Evolutionary conservation across 192 early-diverging fungal genomes (phyloP), one percentile per base, ranked within the genome.

Genomic region (Rhizophagus prolifer): DNA sequence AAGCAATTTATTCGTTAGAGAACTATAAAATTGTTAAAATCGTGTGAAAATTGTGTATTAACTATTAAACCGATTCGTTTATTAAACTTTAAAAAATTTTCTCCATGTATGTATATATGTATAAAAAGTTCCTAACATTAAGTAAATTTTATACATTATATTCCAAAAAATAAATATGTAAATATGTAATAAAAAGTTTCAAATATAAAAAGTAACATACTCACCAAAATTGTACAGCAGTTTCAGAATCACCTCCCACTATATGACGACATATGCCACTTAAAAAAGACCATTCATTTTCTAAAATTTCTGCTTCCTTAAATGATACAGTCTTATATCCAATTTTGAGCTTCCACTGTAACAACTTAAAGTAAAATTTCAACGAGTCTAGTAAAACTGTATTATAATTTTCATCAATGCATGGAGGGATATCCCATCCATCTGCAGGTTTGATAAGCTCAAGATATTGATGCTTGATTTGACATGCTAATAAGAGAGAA

Each of bases 251-350:
- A 8, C 91, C 91, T 46, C 91, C 92, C 36, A 92, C 89, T 66
- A 94, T 91, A 38, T 86, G 78, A 21, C 85, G 87, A 61, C 92
- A 92, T 12, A 95, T 83, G 14, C 84, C 84, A 46, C 86, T 87
- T 68, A 95, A 72, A 67, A 91, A 93, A n/a, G 91, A 86, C 94
- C 94, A 96, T 79, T 95, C 94, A 72, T 83, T 88, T 77, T 94
- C 92, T 76, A 96, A 82, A 16, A 93, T 81, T 78, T 94, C 95
- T 72, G 92, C 91, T 79, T 93, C 92, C 70, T 90, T 89, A 71
- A 86, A 86, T 50, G 88, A 80, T 50, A 82, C 86, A 4, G 81
- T 81, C 71, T 89, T 88, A 70, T 82, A 86, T 72, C 85, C 87
- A 54, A 85, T 77, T 58, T 87, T 85, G 47, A 92, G 82, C 76